These are phyloP conservation scores for Rhizopogon vinicolor DNA, from an alignment of 768 basidiomycete genomes.

Conservation along the genomic window DNA sequence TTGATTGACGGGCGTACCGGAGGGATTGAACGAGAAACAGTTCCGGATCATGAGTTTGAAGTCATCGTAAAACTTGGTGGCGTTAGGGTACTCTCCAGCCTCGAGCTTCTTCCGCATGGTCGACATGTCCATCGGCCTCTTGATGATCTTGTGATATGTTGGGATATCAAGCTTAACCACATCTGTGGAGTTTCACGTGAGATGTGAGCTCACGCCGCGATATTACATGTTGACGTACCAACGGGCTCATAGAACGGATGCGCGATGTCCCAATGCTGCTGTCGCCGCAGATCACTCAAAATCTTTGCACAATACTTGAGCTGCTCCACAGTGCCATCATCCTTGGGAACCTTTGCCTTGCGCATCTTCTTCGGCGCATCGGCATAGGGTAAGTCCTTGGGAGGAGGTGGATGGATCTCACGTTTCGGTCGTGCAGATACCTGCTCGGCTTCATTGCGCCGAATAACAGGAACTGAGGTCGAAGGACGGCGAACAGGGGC, in stretches of 20 bases:
- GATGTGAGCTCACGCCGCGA: not conserved
- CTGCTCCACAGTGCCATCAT: slow-evolving; percentile 75
- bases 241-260: slow-evolving; percentile 93
- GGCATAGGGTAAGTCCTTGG: slow-evolving; percentile 84
- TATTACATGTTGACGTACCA: slow-evolving; percentile 49
- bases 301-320: slow-evolving; percentile 78
- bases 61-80: slow-evolving; percentile 81
- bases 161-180: slow-evolving; percentile 77
- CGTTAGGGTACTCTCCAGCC: slow-evolving; percentile 66
- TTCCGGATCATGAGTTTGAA: slow-evolving; percentile 95
- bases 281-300: slow-evolving; percentile 69
- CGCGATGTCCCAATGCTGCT: slow-evolving; percentile 69
- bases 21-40: slow-evolving; percentile 89
- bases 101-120: slow-evolving; percentile 88
- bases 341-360: slow-evolving; percentile 54
- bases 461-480: slow-evolving; percentile 76
- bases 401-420: slow-evolving; percentile 93
- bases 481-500: slow-evolving; percentile 65
- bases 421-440: slow-evolving; percentile 83
- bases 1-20: slow-evolving; percentile 79
- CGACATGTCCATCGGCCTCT: slow-evolving; percentile 92
- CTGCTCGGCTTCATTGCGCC: slow-evolving; percentile 63
- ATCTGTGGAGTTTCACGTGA: slow-evolving; percentile 39
- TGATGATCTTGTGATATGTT: slow-evolving; percentile 81
- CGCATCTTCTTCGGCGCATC: slow-evolving; percentile 69